A percentile compares a stretch with the other conserved stretches of the same genome.
Evolutionary conservation across 116 monocot species (phyloP).

Genomic region (Dioscorea cayenensis): DNA sequence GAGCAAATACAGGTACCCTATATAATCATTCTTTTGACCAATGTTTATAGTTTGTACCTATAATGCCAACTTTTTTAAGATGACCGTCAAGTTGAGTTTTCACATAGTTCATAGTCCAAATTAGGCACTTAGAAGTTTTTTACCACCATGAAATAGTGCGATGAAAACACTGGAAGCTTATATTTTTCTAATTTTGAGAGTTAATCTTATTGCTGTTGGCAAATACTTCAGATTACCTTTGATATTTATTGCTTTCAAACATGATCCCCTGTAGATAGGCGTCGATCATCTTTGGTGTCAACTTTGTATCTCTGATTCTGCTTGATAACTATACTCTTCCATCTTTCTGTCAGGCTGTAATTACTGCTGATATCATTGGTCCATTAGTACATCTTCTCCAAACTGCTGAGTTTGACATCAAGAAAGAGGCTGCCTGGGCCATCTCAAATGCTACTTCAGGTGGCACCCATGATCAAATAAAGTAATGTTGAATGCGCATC

Average conservation of each 20-base stretch:
- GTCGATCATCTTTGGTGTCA: neutral
- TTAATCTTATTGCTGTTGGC: too few species aligned
- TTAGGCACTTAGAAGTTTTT: too few species aligned
- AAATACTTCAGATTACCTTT: too few species aligned
- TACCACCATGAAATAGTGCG: too few species aligned
- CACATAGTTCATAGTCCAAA: too few species aligned
- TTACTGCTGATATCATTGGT: constrained; percentile 62
- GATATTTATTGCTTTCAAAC: too few species aligned
- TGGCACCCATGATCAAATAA: constrained; percentile 83
- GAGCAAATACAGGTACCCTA: constrained; percentile 68
- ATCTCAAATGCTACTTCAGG: constrained; percentile 97
- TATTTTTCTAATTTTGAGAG: too few species aligned
- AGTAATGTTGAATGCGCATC: constrained; percentile 22
- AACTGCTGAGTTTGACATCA: constrained; percentile 83
- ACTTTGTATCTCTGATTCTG: neutral
- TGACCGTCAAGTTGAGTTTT: too few species aligned
- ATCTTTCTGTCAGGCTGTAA: constrained; percentile 54
- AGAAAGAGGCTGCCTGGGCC: constrained; percentile 95
- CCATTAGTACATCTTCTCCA: constrained; percentile 70
- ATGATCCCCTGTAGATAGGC: too few species aligned
- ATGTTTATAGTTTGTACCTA: neutral
- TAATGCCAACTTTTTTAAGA: too few species aligned
- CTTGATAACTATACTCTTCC: neutral
- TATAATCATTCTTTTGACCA: neutral
- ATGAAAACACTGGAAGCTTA: too few species aligned